A percentile compares a stretch with the other conserved stretches of the same genome.
Conservation (phyloP, 306 rosid species). For the Herpetospermum pedunculosum region DNA sequence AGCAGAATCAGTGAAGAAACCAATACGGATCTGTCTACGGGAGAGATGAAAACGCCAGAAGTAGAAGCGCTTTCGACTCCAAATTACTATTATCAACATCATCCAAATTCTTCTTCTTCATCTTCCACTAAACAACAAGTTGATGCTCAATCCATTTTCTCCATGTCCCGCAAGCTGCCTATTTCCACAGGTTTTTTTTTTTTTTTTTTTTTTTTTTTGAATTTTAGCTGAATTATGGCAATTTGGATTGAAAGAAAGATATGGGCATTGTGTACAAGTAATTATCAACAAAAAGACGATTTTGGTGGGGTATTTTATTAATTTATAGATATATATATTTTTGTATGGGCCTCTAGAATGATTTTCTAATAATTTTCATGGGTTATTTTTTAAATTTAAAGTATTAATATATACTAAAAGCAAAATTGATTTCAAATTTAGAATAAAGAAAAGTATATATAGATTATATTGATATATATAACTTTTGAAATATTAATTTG, state of each 20-base stretch:
- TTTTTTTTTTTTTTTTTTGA: background rate
- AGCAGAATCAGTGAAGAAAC: slow-evolving; percentile 31
- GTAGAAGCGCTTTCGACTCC: slow-evolving; percentile 22
- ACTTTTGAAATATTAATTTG: background rate
- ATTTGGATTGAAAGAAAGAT: background rate
- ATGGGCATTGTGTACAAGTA: background rate
- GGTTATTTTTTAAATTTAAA: background rate
- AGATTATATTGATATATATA: no score
- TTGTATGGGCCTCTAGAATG: background rate
- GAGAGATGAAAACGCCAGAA: slow-evolving; percentile 30
- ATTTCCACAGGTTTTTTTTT: slow-evolving; percentile 21
- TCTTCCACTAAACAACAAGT: slow-evolving; percentile 44
- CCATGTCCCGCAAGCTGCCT: slow-evolving; percentile 12
- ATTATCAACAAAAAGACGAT: background rate
- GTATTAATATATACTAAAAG: no score
- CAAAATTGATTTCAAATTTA: no score
- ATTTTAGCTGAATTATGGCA: background rate
- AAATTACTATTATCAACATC: slow-evolving; percentile 25
- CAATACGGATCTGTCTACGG: slow-evolving; percentile 6
- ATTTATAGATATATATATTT: background rate
- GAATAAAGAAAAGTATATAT: no score
- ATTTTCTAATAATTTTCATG: background rate
- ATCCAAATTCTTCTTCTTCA: slow-evolving; percentile 56
- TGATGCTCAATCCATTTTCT: slow-evolving; percentile 9
- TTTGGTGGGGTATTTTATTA: background rate